Base-by-base conservation (phyloP, 768 basidiomycete genomes). In the Pleurotus giganteus region DNA sequence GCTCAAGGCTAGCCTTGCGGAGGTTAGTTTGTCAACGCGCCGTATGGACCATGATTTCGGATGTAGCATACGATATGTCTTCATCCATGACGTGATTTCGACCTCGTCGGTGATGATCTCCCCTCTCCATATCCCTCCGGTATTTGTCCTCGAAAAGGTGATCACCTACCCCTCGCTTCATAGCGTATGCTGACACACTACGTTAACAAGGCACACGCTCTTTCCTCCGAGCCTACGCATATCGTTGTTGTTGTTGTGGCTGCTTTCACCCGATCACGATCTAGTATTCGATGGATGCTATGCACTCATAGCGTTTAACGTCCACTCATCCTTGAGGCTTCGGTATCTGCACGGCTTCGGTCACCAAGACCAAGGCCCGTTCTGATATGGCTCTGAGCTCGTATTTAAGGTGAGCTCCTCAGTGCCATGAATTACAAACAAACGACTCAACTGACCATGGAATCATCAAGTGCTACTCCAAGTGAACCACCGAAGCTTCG, bases 1-100 rank as follows among this genome's bases (percentile, higher is more conserved):
- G 81, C 64, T 88, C 27, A 58, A 72, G 29, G 68, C 74, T 23
- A 73, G 71, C 9, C 63, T 75, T 15, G 57, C 66, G 54, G 55
- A 34, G 47, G 73, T 71, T 56, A 66, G 74, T 66, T 15, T 44
- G 24, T 42, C 23, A n/a, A n/a, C n/a, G n/a, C n/a, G n/a, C n/a
- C n/a, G n/a, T n/a, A n/a, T n/a, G n/a, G n/a, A n/a, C n/a, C n/a
- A n/a, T n/a, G n/a, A n/a, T n/a, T n/a, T n/a, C n/a, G n/a, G n/a
- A n/a, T n/a, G n/a, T n/a, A n/a, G n/a, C n/a, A n/a, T n/a, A n/a
- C n/a, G n/a, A n/a, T n/a, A n/a, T n/a, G n/a, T n/a, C n/a, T n/a
- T n/a, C n/a, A n/a, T n/a, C n/a, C n/a, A n/a, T n/a, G n/a, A n/a
- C n/a, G n/a, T n/a, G n/a, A n/a, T n/a, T n/a, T n/a, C n/a, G n/a